These are phyloP conservation scores for Curvularia spicifera DNA, from an alignment of 2,329 filamentous ascomycete species.

Conservation along the genomic window DNA sequence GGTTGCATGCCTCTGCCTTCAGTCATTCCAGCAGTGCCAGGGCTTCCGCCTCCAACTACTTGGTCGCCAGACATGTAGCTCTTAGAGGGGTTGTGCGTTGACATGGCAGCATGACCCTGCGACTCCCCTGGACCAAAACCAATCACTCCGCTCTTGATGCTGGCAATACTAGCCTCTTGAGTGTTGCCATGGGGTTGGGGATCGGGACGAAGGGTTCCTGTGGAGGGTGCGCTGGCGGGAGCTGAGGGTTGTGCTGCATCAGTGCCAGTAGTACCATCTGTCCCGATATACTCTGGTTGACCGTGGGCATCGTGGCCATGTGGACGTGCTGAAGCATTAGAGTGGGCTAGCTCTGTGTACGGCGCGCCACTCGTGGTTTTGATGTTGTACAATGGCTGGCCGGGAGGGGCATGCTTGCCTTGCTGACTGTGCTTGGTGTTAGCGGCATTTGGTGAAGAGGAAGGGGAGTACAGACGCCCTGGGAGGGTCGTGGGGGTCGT, in stretches of 20 bases:
- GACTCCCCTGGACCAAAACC: conserved; percentile 37
- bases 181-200: conserved; percentile 14
- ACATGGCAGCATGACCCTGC: conserved; percentile 37
- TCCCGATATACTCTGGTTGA: conserved; percentile 12
- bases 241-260: conserved; percentile 1
- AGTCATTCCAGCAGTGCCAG: conserved; percentile 19
- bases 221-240: conserved; percentile 6
- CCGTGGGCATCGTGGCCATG: conserved; percentile 11
- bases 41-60: conserved; percentile 25
- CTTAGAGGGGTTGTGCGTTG: conserved; percentile 21
- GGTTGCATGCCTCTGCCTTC: conserved; percentile 11
- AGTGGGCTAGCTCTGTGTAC: conserved; percentile 20
- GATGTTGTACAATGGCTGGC: conserved; percentile 10
- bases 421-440: conserved; percentile 15
- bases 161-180: conserved; percentile 42
- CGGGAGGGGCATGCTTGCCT: conserved; percentile 9
- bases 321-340: conserved; percentile 9
- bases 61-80: conserved; percentile 23
- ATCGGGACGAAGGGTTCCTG: conserved; percentile 27
- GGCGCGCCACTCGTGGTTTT: conserved; percentile 21
- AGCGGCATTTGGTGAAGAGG: not conserved
- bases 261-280: conserved; percentile 14
- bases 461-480: conserved; percentile 10
- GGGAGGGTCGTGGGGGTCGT: conserved; percentile 20
- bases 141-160: conserved; percentile 52